Base-by-base conservation (phyloP, 495 filamentous ascomycete genomes). In the Lophium mytilinum region DNA sequence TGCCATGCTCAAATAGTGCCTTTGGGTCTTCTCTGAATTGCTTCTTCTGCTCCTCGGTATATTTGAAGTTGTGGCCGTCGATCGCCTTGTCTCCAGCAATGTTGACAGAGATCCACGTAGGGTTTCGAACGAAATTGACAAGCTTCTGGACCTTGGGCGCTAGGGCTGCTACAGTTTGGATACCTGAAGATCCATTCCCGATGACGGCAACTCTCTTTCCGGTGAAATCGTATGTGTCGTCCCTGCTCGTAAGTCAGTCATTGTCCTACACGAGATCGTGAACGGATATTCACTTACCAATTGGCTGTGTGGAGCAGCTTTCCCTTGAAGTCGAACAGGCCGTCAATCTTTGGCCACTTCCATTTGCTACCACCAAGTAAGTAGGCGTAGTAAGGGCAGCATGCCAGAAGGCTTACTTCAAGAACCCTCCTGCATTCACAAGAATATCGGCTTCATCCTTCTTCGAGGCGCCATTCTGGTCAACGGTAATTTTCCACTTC, bases 271-370 rank as follows among this genome's bases (percentile, higher is more conserved):
- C 30, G 18, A 21, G 18, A n/a, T n/a, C n/a, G 43, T 19, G 43
- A 15, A 47, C 18, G 43, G 18, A 19, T 11, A 11, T 47, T 34
- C 50, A 18, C 10, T 47, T 47, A 47, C 56, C 48, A 58, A 17
- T 48, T 52, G 11, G 56, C 56, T 8, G 56, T 53, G 30, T 61
- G 58, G 1, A 47, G 46, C n/a, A 61, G 52, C 10, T 33, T 35
- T 14, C 58, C 58, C 36, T 61, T 61, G 54, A 57, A 61, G 24
- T 52, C 48, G 47, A 43, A 36, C 14, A 61, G n/a, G 15, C 54
- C 58, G 8, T 37, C 15, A 12, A 57, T 56, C 8, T 46, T 33
- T n/a, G 53, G 58, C 58, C 53, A 61, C 24, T 56, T 56, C 53
- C 45, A 62, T 33, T 58, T 58, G 39, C 49, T 54, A 19, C 11